phyloP scores from a whole-genome alignment of 2,329 filamentous ascomycete species.

The Beauveria sp. region DNA sequence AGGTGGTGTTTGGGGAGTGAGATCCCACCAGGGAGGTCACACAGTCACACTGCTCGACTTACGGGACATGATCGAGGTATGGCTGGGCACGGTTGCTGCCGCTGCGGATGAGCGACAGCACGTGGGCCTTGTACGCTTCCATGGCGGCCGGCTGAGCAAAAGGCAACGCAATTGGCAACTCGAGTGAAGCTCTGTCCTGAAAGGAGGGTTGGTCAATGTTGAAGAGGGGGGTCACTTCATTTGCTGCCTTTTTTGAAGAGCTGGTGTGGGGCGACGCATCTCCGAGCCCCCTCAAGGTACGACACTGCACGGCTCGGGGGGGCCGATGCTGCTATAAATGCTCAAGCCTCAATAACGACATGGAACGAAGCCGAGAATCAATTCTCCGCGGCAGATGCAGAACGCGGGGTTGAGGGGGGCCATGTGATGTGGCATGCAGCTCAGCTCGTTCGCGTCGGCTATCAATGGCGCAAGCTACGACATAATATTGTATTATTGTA shows the following conservation, averaged over 20 bases:
- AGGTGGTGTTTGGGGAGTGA: background rate
- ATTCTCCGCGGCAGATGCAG: background rate
- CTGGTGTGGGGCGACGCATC: conserved; percentile 4
- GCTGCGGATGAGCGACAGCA: conserved; percentile 3
- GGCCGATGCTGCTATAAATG: background rate
- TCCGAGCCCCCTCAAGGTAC: background rate
- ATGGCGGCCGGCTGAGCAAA: background rate
- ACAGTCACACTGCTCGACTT: background rate
- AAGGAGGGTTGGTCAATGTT: background rate
- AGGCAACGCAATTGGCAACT: background rate
- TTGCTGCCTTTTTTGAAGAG: background rate
- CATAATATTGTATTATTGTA: too few relatives aligned
- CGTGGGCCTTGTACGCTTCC: conserved; percentile 7
- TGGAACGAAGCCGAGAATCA: background rate
- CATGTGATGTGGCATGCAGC: background rate
- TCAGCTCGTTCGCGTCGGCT: background rate
- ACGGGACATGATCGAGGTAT: conserved; percentile 10
- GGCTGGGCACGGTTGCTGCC: conserved; percentile 1
- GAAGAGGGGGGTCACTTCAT: background rate
- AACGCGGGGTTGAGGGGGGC: background rate
- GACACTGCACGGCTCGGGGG: background rate
- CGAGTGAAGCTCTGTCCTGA: background rate
- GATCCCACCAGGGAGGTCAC: background rate
- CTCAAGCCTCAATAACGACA: background rate
- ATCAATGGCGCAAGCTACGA: background rate